Evolutionary conservation across 2,329 filamentous ascomycete species (phyloP).

Genomic region (Aspergillus candidus): DNA sequence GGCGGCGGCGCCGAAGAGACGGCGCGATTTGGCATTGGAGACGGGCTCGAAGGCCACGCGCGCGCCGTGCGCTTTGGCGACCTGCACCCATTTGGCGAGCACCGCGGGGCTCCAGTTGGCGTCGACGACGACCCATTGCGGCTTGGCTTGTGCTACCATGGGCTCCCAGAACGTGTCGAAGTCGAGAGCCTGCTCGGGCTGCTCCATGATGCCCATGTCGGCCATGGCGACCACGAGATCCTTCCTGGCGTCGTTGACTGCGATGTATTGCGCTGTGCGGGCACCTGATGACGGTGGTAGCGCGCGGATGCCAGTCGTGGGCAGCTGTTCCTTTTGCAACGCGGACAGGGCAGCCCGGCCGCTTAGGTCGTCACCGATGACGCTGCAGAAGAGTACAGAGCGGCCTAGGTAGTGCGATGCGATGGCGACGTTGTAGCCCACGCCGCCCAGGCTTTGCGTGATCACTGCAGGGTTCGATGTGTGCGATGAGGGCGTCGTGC

Average conservation of each 20-base stretch:
- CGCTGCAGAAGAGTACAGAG: conserved; percentile 67
- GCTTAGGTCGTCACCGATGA: conserved; percentile 72
- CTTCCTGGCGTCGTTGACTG: conserved; percentile 77
- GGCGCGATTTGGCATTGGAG: conserved; percentile 68
- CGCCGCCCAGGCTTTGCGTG: conserved; percentile 77
- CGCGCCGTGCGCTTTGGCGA: conserved; percentile 51
- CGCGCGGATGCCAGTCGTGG: conserved; percentile 59
- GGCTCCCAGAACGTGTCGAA: conserved; percentile 56
- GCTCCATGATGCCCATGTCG: conserved; percentile 78
- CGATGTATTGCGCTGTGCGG: conserved; percentile 84
- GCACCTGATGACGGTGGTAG: conserved; percentile 48
- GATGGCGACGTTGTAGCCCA: conserved; percentile 84
- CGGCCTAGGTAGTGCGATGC: conserved; percentile 67
- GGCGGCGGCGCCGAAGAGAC: conserved; percentile 51
- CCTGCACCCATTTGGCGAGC: conserved; percentile 62
- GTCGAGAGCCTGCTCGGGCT: conserved; percentile 34
- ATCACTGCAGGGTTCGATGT: conserved; percentile 85
- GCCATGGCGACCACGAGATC: conserved; percentile 90
- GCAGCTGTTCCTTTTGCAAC: conserved; percentile 54
- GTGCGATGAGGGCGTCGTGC: conserved; percentile 45
- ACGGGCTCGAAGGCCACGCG: conserved; percentile 83
- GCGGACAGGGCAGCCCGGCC: conserved; percentile 66
- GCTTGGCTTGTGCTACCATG: conserved; percentile 51
- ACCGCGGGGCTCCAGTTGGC: conserved; percentile 71
- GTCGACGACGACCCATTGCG: conserved; percentile 77